A percentile compares a stretch with the other conserved stretches of the same genome.
phyloP scores from a whole-genome alignment of 257 asterid genomes.

The Prunella vulgaris region DNA sequence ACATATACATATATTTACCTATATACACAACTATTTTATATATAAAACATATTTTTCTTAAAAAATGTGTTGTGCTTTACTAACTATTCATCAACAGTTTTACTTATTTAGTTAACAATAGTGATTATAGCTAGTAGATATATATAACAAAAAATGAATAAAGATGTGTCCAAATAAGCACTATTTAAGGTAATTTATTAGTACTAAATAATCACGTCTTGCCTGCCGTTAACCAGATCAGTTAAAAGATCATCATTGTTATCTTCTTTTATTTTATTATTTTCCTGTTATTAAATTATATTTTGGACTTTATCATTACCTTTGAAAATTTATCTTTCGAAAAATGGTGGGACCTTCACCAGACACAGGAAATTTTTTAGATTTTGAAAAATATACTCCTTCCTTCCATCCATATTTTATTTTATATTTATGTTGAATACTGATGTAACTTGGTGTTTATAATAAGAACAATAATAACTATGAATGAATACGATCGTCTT shows the following conservation, averaged over 20 bases:
- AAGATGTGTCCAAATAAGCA: conserved; percentile 16
- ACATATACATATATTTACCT: too few species aligned
- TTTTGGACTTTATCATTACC: background rate
- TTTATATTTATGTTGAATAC: too few species aligned
- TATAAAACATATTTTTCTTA: too few species aligned
- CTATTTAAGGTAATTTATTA: background rate
- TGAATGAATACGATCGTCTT: too few species aligned
- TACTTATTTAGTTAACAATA: background rate
- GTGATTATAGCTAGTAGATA: background rate
- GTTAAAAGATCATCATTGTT: conserved; percentile 22
- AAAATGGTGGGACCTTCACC: conserved; percentile 16
- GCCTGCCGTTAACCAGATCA: conserved; percentile 4
- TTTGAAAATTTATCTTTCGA: background rate
- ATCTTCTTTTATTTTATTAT: background rate
- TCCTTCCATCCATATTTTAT: too few species aligned
- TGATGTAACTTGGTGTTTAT: too few species aligned
- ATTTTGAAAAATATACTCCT: background rate
- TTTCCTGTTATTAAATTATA: background rate
- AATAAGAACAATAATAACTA: too few species aligned
- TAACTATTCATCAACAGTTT: background rate
- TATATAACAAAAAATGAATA: background rate
- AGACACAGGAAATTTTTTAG: background rate
- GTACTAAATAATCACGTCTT: background rate
- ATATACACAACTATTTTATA: too few species aligned
- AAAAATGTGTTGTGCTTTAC: background rate